phyloP scores from a whole-genome alignment of 2,329 filamentous ascomycete genomes.

The Hypocrella siamensis region DNA sequence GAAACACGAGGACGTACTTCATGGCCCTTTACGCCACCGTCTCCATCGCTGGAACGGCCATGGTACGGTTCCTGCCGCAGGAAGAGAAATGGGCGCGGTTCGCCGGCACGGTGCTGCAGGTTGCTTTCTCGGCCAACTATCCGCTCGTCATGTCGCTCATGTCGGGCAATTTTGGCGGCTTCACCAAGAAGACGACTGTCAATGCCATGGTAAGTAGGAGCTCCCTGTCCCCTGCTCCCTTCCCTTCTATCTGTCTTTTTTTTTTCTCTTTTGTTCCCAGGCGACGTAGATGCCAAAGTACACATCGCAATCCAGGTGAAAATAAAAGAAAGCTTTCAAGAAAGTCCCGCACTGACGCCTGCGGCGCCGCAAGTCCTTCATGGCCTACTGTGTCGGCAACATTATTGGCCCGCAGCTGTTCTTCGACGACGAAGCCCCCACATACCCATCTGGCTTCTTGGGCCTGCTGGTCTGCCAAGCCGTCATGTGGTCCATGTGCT shows the following conservation, averaged over 20 bases:
- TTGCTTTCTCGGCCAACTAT: constrained; percentile 28
- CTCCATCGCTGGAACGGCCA: constrained; percentile 8
- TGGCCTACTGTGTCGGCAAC: constrained; percentile 45
- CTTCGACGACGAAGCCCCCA: constrained; percentile 36
- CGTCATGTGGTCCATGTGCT: constrained; percentile 23
- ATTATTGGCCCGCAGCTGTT: constrained; percentile 46
- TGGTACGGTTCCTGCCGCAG: constrained; percentile 9
- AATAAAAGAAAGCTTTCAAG: no score
- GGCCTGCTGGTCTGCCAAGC: constrained; percentile 46
- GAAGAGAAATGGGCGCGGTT: constrained; percentile 10
- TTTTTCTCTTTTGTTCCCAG: background rate
- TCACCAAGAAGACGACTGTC: constrained; percentile 46
- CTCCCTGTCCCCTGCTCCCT: background rate
- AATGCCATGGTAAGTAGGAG: constrained; percentile 29
- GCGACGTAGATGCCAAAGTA: background rate
- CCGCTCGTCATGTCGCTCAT: constrained; percentile 38
- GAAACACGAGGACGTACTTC: constrained; percentile 11
- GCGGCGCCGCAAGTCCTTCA: constrained; percentile 24
- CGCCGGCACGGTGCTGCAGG: constrained; percentile 30
- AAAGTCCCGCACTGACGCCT: background rate
- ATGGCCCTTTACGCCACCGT: constrained; percentile 10
- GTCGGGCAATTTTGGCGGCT: constrained; percentile 42
- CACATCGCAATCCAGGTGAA: no score
- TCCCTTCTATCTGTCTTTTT: background rate
- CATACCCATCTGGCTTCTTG: constrained; percentile 45